Percentiles rank a stretch among this genome's conserved stretches.
Evolutionary conservation across 2,329 filamentous ascomycete genomes (phyloP).

Genomic region (Sarocladium oryzae): DNA sequence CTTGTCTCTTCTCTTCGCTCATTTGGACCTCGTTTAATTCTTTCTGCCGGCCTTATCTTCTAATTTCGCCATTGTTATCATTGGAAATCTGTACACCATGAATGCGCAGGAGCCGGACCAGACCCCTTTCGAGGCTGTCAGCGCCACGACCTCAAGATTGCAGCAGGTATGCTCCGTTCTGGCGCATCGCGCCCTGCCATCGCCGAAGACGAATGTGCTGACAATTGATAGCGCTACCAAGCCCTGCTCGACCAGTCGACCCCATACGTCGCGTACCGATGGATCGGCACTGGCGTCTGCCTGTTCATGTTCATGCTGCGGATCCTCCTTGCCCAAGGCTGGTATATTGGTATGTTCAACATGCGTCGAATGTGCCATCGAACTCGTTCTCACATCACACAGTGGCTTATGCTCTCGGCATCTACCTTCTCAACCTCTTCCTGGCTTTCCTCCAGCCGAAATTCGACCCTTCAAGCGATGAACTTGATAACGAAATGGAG

Average conservation of each 20-base stretch:
- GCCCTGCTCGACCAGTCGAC: conserved; percentile 89
- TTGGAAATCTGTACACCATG: conserved; percentile 43
- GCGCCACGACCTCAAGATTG: conserved; percentile 71
- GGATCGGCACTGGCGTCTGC: conserved; percentile 72
- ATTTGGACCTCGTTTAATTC: neutral
- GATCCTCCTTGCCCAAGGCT: conserved; percentile 89
- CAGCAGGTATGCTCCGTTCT: conserved; percentile 54
- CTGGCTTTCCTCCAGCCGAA: conserved; percentile 97
- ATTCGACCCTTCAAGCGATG: conserved; percentile 93
- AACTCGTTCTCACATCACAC: conserved; percentile 6
- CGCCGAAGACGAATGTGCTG: neutral
- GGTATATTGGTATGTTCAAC: conserved; percentile 80
- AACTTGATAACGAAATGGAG: conserved; percentile 90
- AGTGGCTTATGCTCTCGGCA: conserved; percentile 97
- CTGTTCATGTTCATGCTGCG: conserved; percentile 80
- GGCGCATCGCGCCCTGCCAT: conserved; percentile 1
- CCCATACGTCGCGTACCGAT: conserved; percentile 83
- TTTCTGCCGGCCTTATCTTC: neutral
- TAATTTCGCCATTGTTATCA: neutral
- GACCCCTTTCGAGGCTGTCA: conserved; percentile 87
- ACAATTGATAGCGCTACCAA: conserved; percentile 56
- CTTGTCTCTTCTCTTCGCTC: conserved; percentile 7
- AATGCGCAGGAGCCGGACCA: conserved; percentile 81
- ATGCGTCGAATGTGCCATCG: neutral
- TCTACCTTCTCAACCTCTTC: conserved; percentile 98